Conservation (phyloP, 495 filamentous ascomycete species). For the Xylaria palmicola region DNA sequence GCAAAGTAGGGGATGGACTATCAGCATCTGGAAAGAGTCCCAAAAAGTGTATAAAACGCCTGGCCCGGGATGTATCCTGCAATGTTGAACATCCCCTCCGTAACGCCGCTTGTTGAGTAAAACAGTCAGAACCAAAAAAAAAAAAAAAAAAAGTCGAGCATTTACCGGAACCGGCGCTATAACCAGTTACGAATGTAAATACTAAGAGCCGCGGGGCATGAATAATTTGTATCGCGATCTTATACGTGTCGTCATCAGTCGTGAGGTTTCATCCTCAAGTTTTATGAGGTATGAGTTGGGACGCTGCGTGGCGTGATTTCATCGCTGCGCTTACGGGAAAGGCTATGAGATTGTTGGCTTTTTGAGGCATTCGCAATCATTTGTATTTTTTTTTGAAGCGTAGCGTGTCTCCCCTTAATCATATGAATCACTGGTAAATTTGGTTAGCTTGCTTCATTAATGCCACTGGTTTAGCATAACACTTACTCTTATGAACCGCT, state of each 20-base stretch:
- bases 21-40: not conserved
- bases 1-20: not conserved
- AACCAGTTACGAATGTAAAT: constrained; percentile 20
- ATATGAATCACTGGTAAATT: constrained; percentile 44
- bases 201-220: constrained; percentile 31
- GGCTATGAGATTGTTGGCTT: constrained; percentile 31
- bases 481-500: constrained; percentile 65
- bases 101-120: constrained; percentile 29
- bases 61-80: constrained; percentile 15
- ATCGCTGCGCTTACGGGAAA: constrained; percentile 44
- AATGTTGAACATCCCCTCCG: constrained; percentile 15
- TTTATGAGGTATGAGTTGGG: constrained; percentile 34
- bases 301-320: constrained; percentile 45
- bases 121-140: too few relatives aligned
- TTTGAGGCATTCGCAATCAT: constrained; percentile 43
- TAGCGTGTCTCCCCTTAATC: constrained; percentile 39
- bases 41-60: constrained; percentile 20
- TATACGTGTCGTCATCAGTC: constrained; percentile 36
- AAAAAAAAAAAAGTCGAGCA: constrained; percentile 4
- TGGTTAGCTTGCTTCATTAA: constrained; percentile 15
- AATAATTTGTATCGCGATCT: constrained; percentile 32
- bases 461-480: not conserved
- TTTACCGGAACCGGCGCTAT: constrained; percentile 3
- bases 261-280: constrained; percentile 21
- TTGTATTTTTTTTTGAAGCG: constrained; percentile 45